phyloP scores from a whole-genome alignment of 805 yeast genomes.

The Wickerhamiella cacticola region DNA sequence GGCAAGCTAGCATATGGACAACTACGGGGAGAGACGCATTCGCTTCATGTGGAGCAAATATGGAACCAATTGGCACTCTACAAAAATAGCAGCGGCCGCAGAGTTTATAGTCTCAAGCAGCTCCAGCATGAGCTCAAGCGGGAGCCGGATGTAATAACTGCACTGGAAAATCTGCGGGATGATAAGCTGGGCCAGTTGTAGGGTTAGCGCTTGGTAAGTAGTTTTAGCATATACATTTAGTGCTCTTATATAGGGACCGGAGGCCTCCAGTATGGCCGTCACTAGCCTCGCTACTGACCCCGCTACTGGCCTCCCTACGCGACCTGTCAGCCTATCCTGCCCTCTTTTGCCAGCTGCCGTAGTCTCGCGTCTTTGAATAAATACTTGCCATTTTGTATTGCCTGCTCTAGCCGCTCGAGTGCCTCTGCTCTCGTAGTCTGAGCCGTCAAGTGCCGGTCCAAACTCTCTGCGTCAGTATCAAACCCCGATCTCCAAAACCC shows the following conservation, averaged over 20 bases:
- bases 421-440: slow-evolving; percentile 29
- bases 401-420: slow-evolving; percentile 12
- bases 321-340: not conserved
- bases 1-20: slow-evolving; percentile 11
- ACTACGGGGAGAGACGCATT: not conserved
- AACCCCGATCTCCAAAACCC: slow-evolving; percentile 51
- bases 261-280: no score
- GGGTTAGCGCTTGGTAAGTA: no score
- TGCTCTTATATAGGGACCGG: no score
- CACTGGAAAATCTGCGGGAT: slow-evolving; percentile 1
- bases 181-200: no score
- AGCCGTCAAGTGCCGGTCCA: slow-evolving; percentile 30
- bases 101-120: not conserved
- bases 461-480: slow-evolving; percentile 38
- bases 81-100: not conserved
- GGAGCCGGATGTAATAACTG: not conserved
- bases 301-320: no score
- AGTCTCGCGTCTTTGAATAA: slow-evolving; percentile 14
- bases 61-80: slow-evolving; percentile 10
- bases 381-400: slow-evolving; percentile 13
- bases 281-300: no score
- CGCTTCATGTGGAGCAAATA: slow-evolving; percentile 9
- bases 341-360: slow-evolving; percentile 11
- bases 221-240: no score
- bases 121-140: not conserved